Percentiles rank a stretch among this genome's conserved stretches.
Conservation (phyloP, 169 alveolate species). For the Plasmodium knowlesi region DNA sequence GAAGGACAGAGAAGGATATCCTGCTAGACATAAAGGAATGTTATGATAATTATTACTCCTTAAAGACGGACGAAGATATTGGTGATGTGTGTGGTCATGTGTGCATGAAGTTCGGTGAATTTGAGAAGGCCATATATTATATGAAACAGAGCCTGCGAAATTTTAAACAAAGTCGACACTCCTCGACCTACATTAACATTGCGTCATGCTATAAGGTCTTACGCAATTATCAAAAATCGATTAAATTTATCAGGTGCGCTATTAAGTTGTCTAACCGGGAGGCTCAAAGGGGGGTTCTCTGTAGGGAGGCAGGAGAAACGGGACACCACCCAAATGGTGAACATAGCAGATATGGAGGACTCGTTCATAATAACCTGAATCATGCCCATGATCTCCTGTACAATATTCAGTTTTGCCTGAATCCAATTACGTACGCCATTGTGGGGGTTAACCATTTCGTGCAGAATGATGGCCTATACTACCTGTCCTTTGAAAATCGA, state of each 20-base stretch:
- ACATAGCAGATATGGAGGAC: background rate
- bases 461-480: slow-evolving; percentile 68
- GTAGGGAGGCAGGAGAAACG: background rate
- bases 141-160: slow-evolving; percentile 78
- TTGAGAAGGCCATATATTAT: slow-evolving; percentile 77
- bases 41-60: slow-evolving; percentile 78
- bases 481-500: slow-evolving; percentile 43
- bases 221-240: slow-evolving; percentile 55
- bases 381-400: slow-evolving; percentile 58
- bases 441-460: slow-evolving; percentile 52
- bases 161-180: slow-evolving; percentile 44
- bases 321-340: background rate
- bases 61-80: slow-evolving; percentile 82
- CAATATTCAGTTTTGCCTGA: slow-evolving; percentile 53
- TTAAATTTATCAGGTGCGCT: slow-evolving; percentile 45
- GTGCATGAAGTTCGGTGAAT: slow-evolving; percentile 84
- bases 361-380: background rate
- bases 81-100: slow-evolving; percentile 84
- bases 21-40: slow-evolving; percentile 76
- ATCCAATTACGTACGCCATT: slow-evolving; percentile 64
- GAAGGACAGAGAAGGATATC: slow-evolving; percentile 83
- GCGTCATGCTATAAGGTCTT: slow-evolving; percentile 65
- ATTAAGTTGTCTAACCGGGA: slow-evolving; percentile 49
- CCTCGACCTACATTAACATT: slow-evolving; percentile 70
- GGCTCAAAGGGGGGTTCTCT: background rate